A percentile compares a stretch with the other conserved stretches of the same genome.
These are phyloP conservation scores for Platanthera zijinensis DNA, from an alignment of 106 monocot species.

Conservation along the genomic window DNA sequence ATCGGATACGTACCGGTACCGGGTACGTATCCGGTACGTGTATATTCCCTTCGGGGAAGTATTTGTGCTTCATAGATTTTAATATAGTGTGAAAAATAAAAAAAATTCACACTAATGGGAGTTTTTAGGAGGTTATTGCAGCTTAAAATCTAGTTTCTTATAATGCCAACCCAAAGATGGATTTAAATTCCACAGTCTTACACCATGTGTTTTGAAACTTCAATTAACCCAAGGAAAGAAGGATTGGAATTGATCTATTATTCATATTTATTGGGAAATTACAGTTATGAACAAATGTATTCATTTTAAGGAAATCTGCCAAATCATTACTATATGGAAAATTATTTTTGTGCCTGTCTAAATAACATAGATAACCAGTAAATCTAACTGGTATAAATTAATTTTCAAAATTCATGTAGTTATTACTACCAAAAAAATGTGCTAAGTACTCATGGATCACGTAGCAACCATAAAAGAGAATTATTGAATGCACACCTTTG, in stretches of 20 bases:
- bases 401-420: background rate
- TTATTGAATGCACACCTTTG: constrained; percentile 46
- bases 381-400: background rate
- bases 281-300: background rate
- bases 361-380: background rate
- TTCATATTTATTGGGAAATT: background rate
- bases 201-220: background rate
- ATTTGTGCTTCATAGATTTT: too few species aligned
- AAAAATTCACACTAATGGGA: background rate
- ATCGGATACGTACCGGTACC: too few species aligned
- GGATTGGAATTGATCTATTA: background rate
- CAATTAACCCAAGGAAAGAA: background rate
- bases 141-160: background rate
- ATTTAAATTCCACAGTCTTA: background rate
- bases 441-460: background rate
- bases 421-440: background rate
- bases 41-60: too few species aligned
- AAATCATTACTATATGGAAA: background rate
- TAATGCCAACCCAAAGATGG: background rate
- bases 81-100: background rate
- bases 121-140: background rate
- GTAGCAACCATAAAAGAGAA: background rate
- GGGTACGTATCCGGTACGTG: too few species aligned
- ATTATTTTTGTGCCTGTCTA: background rate
- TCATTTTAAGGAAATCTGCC: background rate